Conservation (phyloP, 2,329 filamentous ascomycete genomes). For the Beauveria australis region DNA sequence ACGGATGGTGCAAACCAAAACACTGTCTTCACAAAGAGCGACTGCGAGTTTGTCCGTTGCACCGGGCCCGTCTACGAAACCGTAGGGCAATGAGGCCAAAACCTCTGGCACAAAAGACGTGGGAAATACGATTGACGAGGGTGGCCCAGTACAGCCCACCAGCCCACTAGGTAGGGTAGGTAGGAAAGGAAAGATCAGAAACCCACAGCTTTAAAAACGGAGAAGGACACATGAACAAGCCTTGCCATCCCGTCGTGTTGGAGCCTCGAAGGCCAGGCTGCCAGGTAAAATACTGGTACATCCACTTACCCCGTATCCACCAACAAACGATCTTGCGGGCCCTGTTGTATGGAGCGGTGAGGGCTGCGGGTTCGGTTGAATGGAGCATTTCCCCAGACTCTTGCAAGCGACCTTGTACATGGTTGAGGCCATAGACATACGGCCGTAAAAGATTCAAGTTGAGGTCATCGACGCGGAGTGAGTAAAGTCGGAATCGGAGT, state of each 20-base stretch:
- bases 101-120: not conserved
- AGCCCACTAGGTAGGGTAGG: not conserved
- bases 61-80: not conserved
- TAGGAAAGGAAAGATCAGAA: not conserved
- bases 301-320: conserved; percentile 9
- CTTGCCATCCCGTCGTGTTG: not conserved
- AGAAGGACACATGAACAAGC: not conserved
- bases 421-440: not conserved
- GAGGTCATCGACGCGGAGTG: not conserved
- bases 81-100: not conserved
- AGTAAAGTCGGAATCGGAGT: not conserved
- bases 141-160: not conserved
- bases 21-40: no score
- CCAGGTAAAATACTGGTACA: not conserved
- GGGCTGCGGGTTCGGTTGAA: not conserved
- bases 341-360: not conserved
- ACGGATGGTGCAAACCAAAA: no score
- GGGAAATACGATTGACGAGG: not conserved
- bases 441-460: not conserved
- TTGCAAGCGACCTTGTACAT: not conserved
- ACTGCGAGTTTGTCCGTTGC: no score
- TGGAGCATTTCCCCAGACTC: conserved; percentile 1
- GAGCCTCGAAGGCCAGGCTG: not conserved
- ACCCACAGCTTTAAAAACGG: not conserved
- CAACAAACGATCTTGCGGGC: conserved; percentile 7